Evolutionary conservation across 345 rosid species (phyloP).

Genomic region (Erodium maritimum): DNA sequence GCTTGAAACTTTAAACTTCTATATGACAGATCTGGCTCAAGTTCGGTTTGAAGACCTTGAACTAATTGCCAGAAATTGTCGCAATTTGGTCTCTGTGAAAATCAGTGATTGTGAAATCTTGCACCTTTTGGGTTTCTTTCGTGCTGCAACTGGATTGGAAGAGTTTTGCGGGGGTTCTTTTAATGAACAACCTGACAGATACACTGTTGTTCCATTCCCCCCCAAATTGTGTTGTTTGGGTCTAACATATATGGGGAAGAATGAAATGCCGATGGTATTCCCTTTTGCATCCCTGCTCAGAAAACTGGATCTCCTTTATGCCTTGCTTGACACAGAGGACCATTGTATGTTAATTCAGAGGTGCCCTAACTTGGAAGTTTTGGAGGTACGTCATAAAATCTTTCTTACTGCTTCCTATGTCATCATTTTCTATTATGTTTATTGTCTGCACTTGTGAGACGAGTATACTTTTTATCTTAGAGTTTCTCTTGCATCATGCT

Average conservation of each 20-base stretch:
- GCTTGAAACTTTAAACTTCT: slow-evolving; percentile 75
- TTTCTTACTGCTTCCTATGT: slow-evolving; percentile 1
- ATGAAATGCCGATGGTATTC: slow-evolving; percentile 65
- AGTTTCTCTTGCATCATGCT: neutral
- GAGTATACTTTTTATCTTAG: neutral
- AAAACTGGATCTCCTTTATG: slow-evolving; percentile 80
- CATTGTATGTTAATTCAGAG: slow-evolving; percentile 64
- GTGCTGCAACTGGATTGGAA: slow-evolving; percentile 49
- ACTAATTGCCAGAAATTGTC: slow-evolving; percentile 65
- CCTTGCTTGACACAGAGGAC: slow-evolving; percentile 71
- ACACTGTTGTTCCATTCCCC: slow-evolving; percentile 43
- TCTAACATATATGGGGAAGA: slow-evolving; percentile 54
- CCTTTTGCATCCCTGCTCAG: slow-evolving; percentile 63
- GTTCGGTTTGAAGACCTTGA: slow-evolving; percentile 58
- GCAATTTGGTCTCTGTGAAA: slow-evolving; percentile 53
- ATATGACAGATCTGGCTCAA: slow-evolving; percentile 53
- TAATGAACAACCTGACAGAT: slow-evolving; percentile 37
- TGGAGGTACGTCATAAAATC: slow-evolving; percentile 47
- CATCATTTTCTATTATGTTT: neutral
- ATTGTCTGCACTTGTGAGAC: neutral
- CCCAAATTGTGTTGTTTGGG: slow-evolving; percentile 57
- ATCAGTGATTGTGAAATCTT: slow-evolving; percentile 64
- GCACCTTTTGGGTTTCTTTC: slow-evolving; percentile 61
- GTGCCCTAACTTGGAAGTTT: slow-evolving; percentile 85
- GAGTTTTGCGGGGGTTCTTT: slow-evolving; percentile 89